Evolutionary conservation across 148 eudicot species (phyloP).

Genomic region (Fagopyrum tataricum): DNA sequence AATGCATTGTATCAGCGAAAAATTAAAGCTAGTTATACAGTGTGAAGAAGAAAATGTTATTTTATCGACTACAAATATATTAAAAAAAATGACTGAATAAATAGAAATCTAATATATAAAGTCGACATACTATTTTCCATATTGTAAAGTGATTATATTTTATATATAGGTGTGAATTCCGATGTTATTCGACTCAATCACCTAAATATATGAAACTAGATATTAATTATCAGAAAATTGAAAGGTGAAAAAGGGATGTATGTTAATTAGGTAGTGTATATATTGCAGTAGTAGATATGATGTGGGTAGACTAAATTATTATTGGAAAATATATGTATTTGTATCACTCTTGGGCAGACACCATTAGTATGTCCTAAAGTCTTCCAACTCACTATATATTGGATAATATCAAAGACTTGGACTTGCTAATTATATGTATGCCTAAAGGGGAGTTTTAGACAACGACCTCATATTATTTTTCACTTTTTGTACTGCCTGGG

Average conservation of each 20-base stretch:
- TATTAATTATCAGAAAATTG: not conserved
- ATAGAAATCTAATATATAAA: too few species aligned
- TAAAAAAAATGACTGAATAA: too few species aligned
- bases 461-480: not conserved
- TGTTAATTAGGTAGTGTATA: not conserved
- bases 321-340: not conserved
- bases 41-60: too few species aligned
- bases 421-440: constrained; percentile 6
- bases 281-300: not conserved
- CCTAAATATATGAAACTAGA: not conserved
- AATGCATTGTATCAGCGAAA: too few species aligned
- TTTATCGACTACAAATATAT: too few species aligned
- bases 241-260: not conserved
- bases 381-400: constrained; percentile 13
- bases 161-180: too few species aligned
- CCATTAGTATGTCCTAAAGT: constrained; percentile 12
- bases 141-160: too few species aligned
- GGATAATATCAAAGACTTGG: constrained; percentile 3
- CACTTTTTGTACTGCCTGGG: not conserved
- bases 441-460: not conserved
- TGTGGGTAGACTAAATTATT: constrained; percentile 2
- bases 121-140: too few species aligned
- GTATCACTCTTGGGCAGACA: constrained; percentile 14
- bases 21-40: too few species aligned
- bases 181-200: too few species aligned